Conservation (phyloP, 2,329 filamentous ascomycete genomes). For the Scolecobasidium constrictum region DNA sequence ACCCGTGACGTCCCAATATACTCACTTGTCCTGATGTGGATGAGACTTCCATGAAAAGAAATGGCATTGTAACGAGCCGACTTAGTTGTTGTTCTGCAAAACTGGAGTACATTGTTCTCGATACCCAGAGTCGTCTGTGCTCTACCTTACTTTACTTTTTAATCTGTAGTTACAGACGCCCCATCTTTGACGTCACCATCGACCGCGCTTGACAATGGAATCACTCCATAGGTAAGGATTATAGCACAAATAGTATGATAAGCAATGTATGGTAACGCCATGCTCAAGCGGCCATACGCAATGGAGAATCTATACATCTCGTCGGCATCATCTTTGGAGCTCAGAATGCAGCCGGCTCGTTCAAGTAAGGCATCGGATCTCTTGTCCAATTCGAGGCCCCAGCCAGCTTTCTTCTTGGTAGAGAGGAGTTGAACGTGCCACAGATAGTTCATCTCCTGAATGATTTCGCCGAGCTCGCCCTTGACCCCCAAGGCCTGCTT, state of each 20-base stretch:
- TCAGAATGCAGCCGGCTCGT: not conserved
- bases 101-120: no score
- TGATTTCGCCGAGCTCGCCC: not conserved
- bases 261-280: conserved; percentile 3
- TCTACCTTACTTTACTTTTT: no score
- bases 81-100: no score
- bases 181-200: not conserved
- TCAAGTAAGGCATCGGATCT: conserved; percentile 3
- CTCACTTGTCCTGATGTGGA: no score
- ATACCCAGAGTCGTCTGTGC: no score
- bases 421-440: conserved; percentile 1
- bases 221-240: not conserved
- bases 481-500: conserved; percentile 1
- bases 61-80: no score
- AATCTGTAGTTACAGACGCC: no score
- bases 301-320: not conserved
- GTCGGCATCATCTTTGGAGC: conserved; percentile 1
- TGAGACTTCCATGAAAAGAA: no score
- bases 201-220: not conserved
- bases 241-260: conserved; percentile 6
- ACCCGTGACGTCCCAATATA: no score
- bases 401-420: conserved; percentile 3
- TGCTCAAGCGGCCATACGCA: conserved; percentile 3
- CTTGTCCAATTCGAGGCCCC: conserved; percentile 2
- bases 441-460: conserved; percentile 2